Evolutionary conservation across 164 flowering plant species (phyloP), one percentile per base, ranked within the genome.

Genomic region (Taxillus chinensis): DNA sequence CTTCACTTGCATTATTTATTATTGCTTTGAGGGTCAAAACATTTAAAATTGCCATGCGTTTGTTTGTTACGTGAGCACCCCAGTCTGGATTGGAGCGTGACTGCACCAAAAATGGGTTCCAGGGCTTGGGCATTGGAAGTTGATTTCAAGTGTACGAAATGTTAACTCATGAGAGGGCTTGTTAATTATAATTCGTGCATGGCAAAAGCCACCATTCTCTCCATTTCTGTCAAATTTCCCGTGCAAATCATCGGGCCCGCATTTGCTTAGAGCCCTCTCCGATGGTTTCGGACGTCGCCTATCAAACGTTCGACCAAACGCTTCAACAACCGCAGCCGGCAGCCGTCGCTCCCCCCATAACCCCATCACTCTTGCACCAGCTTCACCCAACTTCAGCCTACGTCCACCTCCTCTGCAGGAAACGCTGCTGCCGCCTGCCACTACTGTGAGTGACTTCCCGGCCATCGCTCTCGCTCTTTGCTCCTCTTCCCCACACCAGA

Each of bases 361-460:
- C 69, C 53, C 10, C 61, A 10, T 3, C 52, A 41, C 69, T 55
- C 48, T 59, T 65, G 2, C 15, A 50, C 38, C 67, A 52, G 4
- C 72, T 64, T 11, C 81, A 82, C n/a, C 95, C 98, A 4, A 72
- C 85, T 39, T 88, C 99, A n/a, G 95, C 85, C 41, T 93, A 93
- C 75, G 57, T 93, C 53, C 97, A 93, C 82, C 97, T 93, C 49
- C 97, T 90, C 86, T 90, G 99, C 66, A 74, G 97, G 56, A 90
- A 82, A 60, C 92, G 97, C n/a, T n/a, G n/a, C n/a, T n/a, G n/a
- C n/a, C n/a, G n/a, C n/a, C 68, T 93, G 97, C 80, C 88, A 89
- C 77, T 93, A 93, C 77, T 93, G n/a, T n/a, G n/a, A n/a, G 98
- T 59, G 96, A 92, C 76, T 92, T 92, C 83, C 89, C 96, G 2